These are phyloP conservation scores for Aureobasidium subglaciale DNA, from an alignment of 2,329 filamentous ascomycete species.

Conservation along the genomic window DNA sequence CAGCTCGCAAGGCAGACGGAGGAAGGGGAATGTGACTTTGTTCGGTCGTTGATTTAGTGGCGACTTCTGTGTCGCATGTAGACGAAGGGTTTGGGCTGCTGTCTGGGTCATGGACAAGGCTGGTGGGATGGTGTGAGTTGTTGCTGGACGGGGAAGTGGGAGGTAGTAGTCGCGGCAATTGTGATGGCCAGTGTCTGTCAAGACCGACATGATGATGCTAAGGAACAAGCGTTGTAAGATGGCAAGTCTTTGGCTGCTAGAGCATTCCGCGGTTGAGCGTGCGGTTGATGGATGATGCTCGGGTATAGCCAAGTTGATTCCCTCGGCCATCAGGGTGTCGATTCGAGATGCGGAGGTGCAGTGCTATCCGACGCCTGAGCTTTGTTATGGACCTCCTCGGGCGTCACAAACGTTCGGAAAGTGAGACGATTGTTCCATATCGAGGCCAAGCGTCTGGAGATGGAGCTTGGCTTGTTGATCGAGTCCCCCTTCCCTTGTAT, in stretches of 20 bases:
- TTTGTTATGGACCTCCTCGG: no score
- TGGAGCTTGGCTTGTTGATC: neutral
- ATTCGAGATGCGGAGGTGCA: neutral
- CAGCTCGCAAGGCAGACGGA: slow-evolving; percentile 38
- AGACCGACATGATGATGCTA: neutral
- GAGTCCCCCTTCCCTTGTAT: neutral
- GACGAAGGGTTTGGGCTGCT: neutral
- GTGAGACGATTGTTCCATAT: neutral
- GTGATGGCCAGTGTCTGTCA: slow-evolving; percentile 27
- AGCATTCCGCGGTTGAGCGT: no score
- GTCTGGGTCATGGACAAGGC: neutral
- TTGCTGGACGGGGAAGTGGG: neutral
- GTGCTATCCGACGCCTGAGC: neutral
- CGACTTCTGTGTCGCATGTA: neutral
- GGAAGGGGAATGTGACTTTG: slow-evolving; percentile 25
- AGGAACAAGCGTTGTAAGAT: neutral
- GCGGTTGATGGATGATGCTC: no score
- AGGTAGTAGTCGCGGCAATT: slow-evolving; percentile 32
- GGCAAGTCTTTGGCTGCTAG: no score
- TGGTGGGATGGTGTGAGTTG: neutral
- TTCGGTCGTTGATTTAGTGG: slow-evolving; percentile 11
- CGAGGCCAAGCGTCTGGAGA: neutral
- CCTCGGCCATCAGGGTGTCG: slow-evolving; percentile 3
- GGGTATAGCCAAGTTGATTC: neutral
- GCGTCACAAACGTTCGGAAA: no score